Conservation (phyloP, 1,284 basidiomycete genomes). For the Pseudozyma flocculosa region DNA sequence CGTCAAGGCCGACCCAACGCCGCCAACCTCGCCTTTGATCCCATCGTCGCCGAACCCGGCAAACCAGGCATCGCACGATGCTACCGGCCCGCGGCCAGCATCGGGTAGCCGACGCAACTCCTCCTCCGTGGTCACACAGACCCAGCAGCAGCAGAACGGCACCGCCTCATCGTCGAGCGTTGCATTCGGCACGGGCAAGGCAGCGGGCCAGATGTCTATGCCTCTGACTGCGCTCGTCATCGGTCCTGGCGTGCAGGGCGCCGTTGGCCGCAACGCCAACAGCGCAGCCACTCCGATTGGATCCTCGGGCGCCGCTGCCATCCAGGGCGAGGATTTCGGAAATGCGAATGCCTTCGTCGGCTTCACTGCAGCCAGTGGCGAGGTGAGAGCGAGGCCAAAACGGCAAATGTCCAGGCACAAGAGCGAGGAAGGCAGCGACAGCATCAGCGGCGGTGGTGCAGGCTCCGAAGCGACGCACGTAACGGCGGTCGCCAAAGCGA, state of each 20-base stretch:
- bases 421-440: slow-evolving; percentile 12
- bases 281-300: slow-evolving; percentile 28
- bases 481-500: background rate
- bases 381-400: slow-evolving; percentile 14
- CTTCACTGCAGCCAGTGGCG: slow-evolving; percentile 40
- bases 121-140: background rate
- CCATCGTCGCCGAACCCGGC: background rate
- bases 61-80: background rate
- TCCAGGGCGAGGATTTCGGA: slow-evolving; percentile 25
- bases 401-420: slow-evolving; percentile 14
- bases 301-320: slow-evolving; percentile 13
- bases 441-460: too few species aligned
- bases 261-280: slow-evolving; percentile 28
- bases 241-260: slow-evolving; percentile 50
- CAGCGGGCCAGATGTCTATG: slow-evolving; percentile 19
- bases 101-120: background rate
- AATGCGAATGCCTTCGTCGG: slow-evolving; percentile 40
- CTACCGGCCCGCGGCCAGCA: too few species aligned
- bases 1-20: slow-evolving; percentile 7
- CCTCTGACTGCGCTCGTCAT: slow-evolving; percentile 49
- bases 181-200: background rate
- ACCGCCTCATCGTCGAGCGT: slow-evolving; percentile 1
- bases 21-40: slow-evolving; percentile 1
- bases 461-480: too few species aligned
- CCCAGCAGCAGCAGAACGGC: slow-evolving; percentile 9